Evolutionary conservation across 1,284 basidiomycete genomes (phyloP).

Genomic region (Leccinum pallidistipes): DNA sequence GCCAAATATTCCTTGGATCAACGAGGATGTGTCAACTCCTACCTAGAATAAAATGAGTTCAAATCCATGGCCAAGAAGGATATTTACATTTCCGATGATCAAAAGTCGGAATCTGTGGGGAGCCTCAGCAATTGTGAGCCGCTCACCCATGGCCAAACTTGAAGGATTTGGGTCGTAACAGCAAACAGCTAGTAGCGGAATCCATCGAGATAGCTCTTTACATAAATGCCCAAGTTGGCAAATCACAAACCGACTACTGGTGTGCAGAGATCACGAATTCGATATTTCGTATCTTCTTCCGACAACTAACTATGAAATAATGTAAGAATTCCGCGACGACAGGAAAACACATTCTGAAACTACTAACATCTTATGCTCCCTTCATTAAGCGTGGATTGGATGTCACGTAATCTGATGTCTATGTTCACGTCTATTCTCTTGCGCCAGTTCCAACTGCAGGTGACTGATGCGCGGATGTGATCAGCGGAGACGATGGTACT

Average conservation of each 20-base stretch:
- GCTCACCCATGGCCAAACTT: neutral
- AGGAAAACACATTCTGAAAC: neutral
- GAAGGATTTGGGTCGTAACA: neutral
- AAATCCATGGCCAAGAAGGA: neutral
- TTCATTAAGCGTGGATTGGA: too few species aligned
- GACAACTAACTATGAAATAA: neutral
- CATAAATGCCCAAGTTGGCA: too few species aligned
- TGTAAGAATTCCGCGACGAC: neutral
- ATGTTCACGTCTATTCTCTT: neutral
- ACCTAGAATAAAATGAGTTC: neutral
- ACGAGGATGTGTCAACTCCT: neutral
- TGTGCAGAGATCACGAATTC: neutral
- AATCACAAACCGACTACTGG: neutral
- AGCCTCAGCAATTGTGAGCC: neutral
- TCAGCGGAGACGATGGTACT: neutral
- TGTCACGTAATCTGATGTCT: too few species aligned
- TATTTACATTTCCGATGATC: neutral
- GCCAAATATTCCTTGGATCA: neutral
- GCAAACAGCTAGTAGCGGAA: neutral
- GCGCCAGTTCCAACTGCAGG: neutral
- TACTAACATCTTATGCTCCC: constrained; percentile 1
- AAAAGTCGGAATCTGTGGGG: neutral
- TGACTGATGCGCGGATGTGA: neutral
- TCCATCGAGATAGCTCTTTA: neutral
- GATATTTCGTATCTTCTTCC: neutral